Evolutionary conservation across 2,329 filamentous ascomycete genomes (phyloP), one percentile per base, ranked within the genome.

Genomic region (Pestalotiopsis sp.): DNA sequence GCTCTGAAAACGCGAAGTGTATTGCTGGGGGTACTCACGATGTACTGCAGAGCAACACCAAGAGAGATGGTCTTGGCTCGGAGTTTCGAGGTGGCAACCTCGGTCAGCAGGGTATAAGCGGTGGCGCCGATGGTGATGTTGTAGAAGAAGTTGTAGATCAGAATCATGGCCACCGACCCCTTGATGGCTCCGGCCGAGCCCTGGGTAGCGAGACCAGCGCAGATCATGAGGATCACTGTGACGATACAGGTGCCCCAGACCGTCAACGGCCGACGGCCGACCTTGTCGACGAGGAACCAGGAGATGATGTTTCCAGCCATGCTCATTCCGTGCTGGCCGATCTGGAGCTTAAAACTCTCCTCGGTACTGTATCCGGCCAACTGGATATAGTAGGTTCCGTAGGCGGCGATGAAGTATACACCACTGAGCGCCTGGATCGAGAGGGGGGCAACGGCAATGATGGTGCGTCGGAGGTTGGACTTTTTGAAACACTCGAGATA

Each of bases 401-500:
- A 69, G n/a, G 66, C 57, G 13, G 68, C 65, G 17, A 68, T 59
- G 68, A 67, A 69, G 31, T 52, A 64, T 6, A 67, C 59, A 14
- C 66, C 68, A 25, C 65, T 45, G 14, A 69, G 65, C 7, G 68
- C 57, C 41, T 69, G 68, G 25, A 69, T 69, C 31, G 59, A 45
- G 2, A 69, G 66, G 1, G 68, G 68, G 45, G 67, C 67, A 39
- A 69, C 62, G 4, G 65, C 56, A 23, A 69, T 69, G 11, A 69
- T 67, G 6, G 45, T 66, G 12, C 64, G 45, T 6, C 80, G 78
- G 0, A 81, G 73, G 70, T 83, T 82, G 1, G 75, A 76, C 61
- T 73, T 75, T 4, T 78, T 77, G 75, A 83, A 83, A 70, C 80
- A 83, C 67, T 83, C 82, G 5, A 79, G 39, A 65, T 82, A 83